These are phyloP conservation scores for Coniochaeta pulveracea DNA, from an alignment of 2,329 filamentous ascomycete species.

Conservation along the genomic window DNA sequence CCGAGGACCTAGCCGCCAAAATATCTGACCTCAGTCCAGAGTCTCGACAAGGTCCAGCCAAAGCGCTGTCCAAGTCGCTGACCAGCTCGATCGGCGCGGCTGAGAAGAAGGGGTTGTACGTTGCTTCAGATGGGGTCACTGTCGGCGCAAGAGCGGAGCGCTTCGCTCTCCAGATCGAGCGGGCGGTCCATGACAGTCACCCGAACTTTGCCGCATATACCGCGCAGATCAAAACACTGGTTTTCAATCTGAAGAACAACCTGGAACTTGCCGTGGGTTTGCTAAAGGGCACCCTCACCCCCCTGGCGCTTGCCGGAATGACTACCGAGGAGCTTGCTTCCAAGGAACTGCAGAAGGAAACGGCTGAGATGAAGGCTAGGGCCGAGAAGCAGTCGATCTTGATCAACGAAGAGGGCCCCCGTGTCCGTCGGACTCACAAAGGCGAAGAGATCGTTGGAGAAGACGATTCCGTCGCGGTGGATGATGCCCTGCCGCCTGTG, in stretches of 20 bases:
- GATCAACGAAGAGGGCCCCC: slow-evolving; percentile 62
- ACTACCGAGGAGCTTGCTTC: slow-evolving; percentile 82
- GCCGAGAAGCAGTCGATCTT: slow-evolving; percentile 78
- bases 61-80: slow-evolving; percentile 60
- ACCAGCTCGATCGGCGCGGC: slow-evolving; percentile 52
- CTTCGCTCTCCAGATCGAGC: slow-evolving; percentile 71
- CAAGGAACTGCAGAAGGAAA: slow-evolving; percentile 72
- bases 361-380: slow-evolving; percentile 64
- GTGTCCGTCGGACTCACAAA: slow-evolving; percentile 85
- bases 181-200: slow-evolving; percentile 49
- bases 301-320: slow-evolving; percentile 78
- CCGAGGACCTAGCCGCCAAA: slow-evolving; percentile 36
- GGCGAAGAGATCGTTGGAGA: slow-evolving; percentile 84
- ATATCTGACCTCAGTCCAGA: slow-evolving; percentile 42
- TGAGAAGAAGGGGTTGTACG: slow-evolving; percentile 53
- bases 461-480: slow-evolving; percentile 35
- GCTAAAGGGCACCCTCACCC: slow-evolving; percentile 58
- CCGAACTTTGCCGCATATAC: slow-evolving; percentile 39
- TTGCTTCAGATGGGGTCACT: slow-evolving; percentile 51
- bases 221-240: slow-evolving; percentile 61
- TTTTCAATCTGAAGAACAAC: slow-evolving; percentile 86
- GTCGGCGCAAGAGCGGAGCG: slow-evolving; percentile 54
- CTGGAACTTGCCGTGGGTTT: slow-evolving; percentile 64
- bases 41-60: slow-evolving; percentile 58
- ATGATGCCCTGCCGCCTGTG: slow-evolving; percentile 26